Evolutionary conservation across 2,329 filamentous ascomycete species (phyloP).

Genomic region (Diaporthe citri): DNA sequence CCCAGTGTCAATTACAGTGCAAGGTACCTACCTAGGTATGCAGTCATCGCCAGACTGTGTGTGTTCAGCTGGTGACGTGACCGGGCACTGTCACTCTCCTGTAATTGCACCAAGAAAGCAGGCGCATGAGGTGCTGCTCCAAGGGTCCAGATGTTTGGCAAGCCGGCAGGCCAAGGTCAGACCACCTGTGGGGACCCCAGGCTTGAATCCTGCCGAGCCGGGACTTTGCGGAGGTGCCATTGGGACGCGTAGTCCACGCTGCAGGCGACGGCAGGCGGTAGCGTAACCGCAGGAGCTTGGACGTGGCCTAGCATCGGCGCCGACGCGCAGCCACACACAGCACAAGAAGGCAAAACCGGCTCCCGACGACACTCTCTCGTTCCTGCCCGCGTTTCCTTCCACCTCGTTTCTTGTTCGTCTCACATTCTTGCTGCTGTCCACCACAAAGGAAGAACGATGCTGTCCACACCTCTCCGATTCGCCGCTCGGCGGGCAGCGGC

Average conservation of each 20-base stretch:
- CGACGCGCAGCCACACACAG: conserved; percentile 13
- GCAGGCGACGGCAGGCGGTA: not conserved
- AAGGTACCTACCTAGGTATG: no score
- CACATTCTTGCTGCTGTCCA: not conserved
- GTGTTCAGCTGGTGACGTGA: no score
- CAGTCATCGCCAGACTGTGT: no score
- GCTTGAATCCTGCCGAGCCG: conserved; percentile 6
- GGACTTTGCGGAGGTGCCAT: conserved; percentile 17
- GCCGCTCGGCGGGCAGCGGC: conserved; percentile 62
- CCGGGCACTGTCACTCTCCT: no score
- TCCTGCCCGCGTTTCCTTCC: not conserved
- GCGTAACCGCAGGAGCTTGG: not conserved
- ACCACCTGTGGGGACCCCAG: conserved; percentile 28
- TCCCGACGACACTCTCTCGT: not conserved
- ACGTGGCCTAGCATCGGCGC: conserved; percentile 7
- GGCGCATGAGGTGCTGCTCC: not conserved
- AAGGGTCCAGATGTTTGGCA: not conserved
- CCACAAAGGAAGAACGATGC: conserved; percentile 56
- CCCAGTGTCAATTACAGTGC: not conserved
- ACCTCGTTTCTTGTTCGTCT: not conserved
- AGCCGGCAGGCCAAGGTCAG: not conserved
- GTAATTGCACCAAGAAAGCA: not conserved
- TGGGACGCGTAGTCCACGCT: no score
- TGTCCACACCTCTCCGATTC: conserved; percentile 65
- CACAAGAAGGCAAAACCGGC: not conserved